These are phyloP conservation scores for Rhododendron molle DNA, from an alignment of 148 eudicot species.

Conservation along the genomic window DNA sequence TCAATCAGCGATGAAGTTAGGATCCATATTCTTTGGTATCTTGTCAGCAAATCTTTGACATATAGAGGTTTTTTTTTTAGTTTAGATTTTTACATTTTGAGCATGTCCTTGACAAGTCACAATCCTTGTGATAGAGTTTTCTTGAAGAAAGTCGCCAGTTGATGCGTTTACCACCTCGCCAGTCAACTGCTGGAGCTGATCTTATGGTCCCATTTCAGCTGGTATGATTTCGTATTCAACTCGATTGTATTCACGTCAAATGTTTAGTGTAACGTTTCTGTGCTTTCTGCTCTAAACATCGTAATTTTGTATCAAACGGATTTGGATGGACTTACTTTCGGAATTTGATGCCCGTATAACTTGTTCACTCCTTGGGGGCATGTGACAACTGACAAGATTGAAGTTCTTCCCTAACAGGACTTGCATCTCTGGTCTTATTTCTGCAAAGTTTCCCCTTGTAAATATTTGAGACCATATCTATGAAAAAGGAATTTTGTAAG, in stretches of 20 bases:
- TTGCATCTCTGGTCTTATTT: neutral
- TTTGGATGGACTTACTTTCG: neutral
- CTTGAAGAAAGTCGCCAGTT: slow-evolving; percentile 92
- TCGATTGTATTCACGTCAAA: neutral
- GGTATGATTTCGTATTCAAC: slow-evolving; percentile 33
- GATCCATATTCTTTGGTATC: neutral
- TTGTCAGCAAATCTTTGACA: neutral
- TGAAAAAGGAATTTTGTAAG: neutral
- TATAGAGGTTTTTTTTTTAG: neutral
- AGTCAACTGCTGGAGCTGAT: slow-evolving; percentile 98
- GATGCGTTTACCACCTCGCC: slow-evolving; percentile 98
- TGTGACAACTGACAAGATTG: neutral
- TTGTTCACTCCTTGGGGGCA: neutral
- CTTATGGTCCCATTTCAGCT: slow-evolving; percentile 99
- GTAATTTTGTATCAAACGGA: neutral
- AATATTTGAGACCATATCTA: neutral
- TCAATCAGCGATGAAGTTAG: neutral
- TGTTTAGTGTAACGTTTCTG: neutral
- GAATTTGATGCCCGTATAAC: neutral
- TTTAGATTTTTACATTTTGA: neutral
- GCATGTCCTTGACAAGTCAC: slow-evolving; percentile 14
- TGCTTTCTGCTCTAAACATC: neutral
- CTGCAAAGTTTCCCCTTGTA: neutral
- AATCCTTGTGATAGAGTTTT: slow-evolving; percentile 57
- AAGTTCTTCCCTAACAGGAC: neutral